phyloP scores from a whole-genome alignment of 1,284 basidiomycete genomes.

The Inonotus obliquus region DNA sequence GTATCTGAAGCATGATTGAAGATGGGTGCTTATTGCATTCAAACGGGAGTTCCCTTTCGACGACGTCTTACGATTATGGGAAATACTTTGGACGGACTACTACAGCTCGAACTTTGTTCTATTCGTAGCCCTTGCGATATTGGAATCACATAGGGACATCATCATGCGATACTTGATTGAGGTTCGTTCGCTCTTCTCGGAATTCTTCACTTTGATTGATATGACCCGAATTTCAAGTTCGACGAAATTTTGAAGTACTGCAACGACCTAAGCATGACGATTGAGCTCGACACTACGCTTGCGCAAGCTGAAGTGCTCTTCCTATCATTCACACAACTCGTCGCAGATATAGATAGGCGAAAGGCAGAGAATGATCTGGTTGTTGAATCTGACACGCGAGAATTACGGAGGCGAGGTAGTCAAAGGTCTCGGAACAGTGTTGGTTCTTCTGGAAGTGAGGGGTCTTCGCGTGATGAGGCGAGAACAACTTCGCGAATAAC shows the following conservation, averaged over 20 bases:
- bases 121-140: slow-evolving; percentile 89
- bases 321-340: slow-evolving; percentile 77
- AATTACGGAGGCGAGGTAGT: not conserved
- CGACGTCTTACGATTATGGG: slow-evolving; percentile 89
- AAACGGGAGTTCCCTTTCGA: slow-evolving; percentile 94
- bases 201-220: slow-evolving; percentile 30
- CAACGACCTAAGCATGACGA: slow-evolving; percentile 91
- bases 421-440: not conserved
- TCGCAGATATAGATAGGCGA: slow-evolving; percentile 82
- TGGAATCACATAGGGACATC: slow-evolving; percentile 92
- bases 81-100: slow-evolving; percentile 92
- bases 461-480: too few species aligned
- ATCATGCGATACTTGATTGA: slow-evolving; percentile 91
- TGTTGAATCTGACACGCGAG: not conserved
- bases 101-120: slow-evolving; percentile 88
- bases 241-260: slow-evolving; percentile 92
- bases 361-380: slow-evolving; percentile 45
- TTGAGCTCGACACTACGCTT: slow-evolving; percentile 87
- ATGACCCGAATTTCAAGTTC: slow-evolving; percentile 60
- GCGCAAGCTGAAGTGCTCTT: slow-evolving; percentile 94
- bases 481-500: not conserved
- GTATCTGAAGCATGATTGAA: slow-evolving; percentile 18
- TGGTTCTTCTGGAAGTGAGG: not conserved
- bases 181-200: slow-evolving; percentile 37
- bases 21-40: slow-evolving; percentile 87